phyloP scores from a whole-genome alignment of 2,329 filamentous ascomycete species.

The Penicillium paneum region DNA sequence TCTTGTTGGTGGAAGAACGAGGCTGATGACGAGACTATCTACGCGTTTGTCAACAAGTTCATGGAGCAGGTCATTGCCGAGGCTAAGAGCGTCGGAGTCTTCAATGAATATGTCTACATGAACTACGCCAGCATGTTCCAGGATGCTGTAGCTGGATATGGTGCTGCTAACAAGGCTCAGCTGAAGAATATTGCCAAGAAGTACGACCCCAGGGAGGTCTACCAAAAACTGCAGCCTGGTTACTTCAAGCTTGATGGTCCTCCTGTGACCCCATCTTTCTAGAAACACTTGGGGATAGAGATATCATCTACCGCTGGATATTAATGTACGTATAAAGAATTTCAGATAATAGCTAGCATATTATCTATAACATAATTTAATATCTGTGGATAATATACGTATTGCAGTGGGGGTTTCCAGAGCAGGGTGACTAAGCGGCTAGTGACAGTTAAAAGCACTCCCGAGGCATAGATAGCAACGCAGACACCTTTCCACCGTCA shows the following conservation, averaged over 20 bases:
- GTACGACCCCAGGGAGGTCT: conserved; percentile 44
- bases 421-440: too few species aligned
- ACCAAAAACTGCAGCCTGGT: conserved; percentile 42
- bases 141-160: conserved; percentile 44
- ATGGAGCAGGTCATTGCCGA: conserved; percentile 26
- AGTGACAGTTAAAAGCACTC: too few species aligned
- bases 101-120: conserved; percentile 44
- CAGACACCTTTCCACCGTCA: too few species aligned
- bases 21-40: conserved; percentile 32
- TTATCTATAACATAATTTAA: neutral
- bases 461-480: too few species aligned
- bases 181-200: conserved; percentile 34
- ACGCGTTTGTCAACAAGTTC: conserved; percentile 26
- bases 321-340: neutral
- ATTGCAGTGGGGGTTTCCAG: too few species aligned
- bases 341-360: neutral
- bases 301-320: neutral
- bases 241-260: conserved; percentile 43
- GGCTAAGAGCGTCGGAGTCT: conserved; percentile 29
- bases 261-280: conserved; percentile 4
- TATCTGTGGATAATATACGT: neutral
- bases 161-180: conserved; percentile 31
- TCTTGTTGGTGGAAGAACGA: conserved; percentile 31
- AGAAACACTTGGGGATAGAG: neutral
- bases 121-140: conserved; percentile 49